phyloP scores from a whole-genome alignment of 2,329 filamentous ascomycete genomes.

The Fusarium sp. region DNA sequence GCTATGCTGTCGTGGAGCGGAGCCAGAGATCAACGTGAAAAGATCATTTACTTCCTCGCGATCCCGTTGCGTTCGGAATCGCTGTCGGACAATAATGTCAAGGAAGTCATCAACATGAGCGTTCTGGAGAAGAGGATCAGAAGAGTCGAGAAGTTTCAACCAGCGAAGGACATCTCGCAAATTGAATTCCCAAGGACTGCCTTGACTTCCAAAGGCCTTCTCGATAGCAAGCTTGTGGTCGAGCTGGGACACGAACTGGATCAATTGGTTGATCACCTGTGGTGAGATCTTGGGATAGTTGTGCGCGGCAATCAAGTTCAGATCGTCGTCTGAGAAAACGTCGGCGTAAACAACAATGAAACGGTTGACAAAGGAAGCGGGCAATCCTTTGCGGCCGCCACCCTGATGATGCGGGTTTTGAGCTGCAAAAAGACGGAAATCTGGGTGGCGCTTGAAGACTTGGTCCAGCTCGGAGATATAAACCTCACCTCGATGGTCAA shows the following conservation, averaged over 20 bases:
- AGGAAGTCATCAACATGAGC: constrained; percentile 78
- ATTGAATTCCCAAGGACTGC: constrained; percentile 95
- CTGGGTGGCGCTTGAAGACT: constrained; percentile 86
- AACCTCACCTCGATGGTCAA: constrained; percentile 95
- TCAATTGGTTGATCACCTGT: constrained; percentile 72
- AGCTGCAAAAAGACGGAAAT: constrained; percentile 95
- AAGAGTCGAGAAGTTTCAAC: constrained; percentile 71
- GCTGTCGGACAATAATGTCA: constrained; percentile 83
- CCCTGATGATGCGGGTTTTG: constrained; percentile 99
- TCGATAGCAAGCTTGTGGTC: constrained; percentile 75
- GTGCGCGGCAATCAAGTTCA: constrained; percentile 82
- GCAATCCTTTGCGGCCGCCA: constrained; percentile 92
- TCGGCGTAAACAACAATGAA: constrained; percentile 99
- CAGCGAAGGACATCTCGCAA: constrained; percentile 90
- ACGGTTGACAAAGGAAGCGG: constrained; percentile 95
- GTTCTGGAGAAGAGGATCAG: constrained; percentile 69
- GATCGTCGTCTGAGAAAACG: constrained; percentile 82
- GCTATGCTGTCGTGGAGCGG: constrained; percentile 65
- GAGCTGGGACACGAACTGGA: constrained; percentile 83
- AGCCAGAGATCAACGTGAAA: constrained; percentile 73
- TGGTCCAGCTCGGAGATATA: constrained; percentile 96
- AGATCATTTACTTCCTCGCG: constrained; percentile 71
- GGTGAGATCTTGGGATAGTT: constrained; percentile 74
- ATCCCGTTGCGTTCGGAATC: constrained; percentile 82
- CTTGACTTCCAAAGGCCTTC: constrained; percentile 68